Evolutionary conservation across 805 yeast genomes (phyloP), one percentile per base, ranked within the genome.

Genomic region (Saccharomycopsis vini): DNA sequence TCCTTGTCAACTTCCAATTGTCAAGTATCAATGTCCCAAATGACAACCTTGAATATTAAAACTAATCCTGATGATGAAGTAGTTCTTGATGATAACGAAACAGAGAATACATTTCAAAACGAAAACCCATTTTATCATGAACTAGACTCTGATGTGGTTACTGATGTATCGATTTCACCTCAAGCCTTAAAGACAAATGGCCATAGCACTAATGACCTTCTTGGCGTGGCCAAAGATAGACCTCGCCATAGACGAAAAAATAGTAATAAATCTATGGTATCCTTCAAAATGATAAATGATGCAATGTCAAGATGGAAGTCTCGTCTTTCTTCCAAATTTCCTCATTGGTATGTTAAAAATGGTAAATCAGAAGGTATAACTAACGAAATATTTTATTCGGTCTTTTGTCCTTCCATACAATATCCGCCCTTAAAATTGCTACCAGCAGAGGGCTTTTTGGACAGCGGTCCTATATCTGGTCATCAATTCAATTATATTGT

Each of bases 381-480:
- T 7, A 62, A 66, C 56, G 72, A 71, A 43, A 76, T 77, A 24
- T 73, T 72, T 47, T 75, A 74, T 52, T 71, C 79, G 2, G 81
- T 77, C 3, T 76, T 76, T 56, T 65, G 64, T 52, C 64, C 75
- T 16, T 55, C 66, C 10, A 51, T 58, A n/a, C 57, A 53, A 29
- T 52, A 59, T 15, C 37, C 43, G 13, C 64, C 65, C 5, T 31
- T 61, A n/a, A 31, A 48, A 5, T 21, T 12, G 16, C 12, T 62
- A 10, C 71, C 68, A 4, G 21, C 44, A 3, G 54, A 49, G 22
- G 66, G 62, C 3, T 55, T 45, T 50, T 46, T 44, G 21, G 44
- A 54, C 49, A 43, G 40, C 28, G 58, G 68, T 34, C 54, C 66
- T 28, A 46, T 51, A 1, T 52, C 61, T 2, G 53, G 50, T 23